Evolutionary conservation across 257 asterid genomes (phyloP).

Genomic region (Nemophila menziesii): DNA sequence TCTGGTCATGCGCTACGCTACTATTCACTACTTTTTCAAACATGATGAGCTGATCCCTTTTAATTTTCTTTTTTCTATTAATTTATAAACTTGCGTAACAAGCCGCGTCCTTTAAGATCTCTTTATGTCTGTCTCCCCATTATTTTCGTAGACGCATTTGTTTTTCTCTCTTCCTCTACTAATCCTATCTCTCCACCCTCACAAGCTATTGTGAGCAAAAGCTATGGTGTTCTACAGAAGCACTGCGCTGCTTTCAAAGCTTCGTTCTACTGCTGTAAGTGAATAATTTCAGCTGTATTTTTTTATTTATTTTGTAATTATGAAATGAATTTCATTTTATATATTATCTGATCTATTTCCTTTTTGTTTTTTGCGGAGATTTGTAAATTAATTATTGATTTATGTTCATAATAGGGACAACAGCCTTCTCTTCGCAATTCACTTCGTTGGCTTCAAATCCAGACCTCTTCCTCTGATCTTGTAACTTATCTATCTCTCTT

Average conservation of each 20-base stretch:
- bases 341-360: neutral
- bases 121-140: neutral
- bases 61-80: neutral
- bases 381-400: neutral
- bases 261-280: slow-evolving; percentile 27
- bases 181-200: neutral
- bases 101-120: too few species aligned
- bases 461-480: slow-evolving; percentile 62
- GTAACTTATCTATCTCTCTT: slow-evolving; percentile 16
- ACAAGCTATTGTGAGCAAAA: neutral
- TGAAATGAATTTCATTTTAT: neutral
- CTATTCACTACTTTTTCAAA: neutral
- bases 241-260: slow-evolving; percentile 22
- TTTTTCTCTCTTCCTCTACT: neutral
- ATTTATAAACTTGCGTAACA: too few species aligned
- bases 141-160: neutral
- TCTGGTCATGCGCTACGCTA: too few species aligned
- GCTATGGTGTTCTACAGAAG: slow-evolving; percentile 23
- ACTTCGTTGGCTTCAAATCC: slow-evolving; percentile 88
- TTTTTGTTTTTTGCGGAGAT: neutral
- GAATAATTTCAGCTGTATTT: neutral
- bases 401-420: slow-evolving; percentile 35
- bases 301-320: neutral
- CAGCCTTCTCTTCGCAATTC: slow-evolving; percentile 46
- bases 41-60: neutral